Evolutionary conservation across 306 rosid species (phyloP), one percentile per base, ranked within the genome.

Genomic region (Delonix regia): DNA sequence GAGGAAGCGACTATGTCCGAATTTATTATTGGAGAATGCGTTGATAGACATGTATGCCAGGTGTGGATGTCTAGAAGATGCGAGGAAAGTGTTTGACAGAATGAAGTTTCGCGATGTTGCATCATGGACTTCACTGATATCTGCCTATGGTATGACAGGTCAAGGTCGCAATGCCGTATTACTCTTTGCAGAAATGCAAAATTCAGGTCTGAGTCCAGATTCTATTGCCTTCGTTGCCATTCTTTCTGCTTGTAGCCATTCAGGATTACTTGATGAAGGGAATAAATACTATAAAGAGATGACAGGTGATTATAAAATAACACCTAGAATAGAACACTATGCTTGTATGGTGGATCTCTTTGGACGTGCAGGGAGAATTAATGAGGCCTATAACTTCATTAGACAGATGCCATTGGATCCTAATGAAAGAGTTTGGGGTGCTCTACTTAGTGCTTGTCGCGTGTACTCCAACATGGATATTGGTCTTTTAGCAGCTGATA

Each of bases 61-160:
- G n/a, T n/a, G n/a, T n/a, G n/a, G n/a, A n/a, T n/a, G n/a, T n/a
- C n/a, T 88, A 71, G 80, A 80, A 74, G 82, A 84, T 60, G 90
- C 90, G 4, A 63, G 42, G 42, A 38, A 38, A 38, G 42, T 38
- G 42, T 38, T 38, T 38, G 42, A 38, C 42, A 7, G 6, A 38
- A 38, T 38, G 42, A 38, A 38, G 42, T 38, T 38, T 38, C 42
- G 9, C 9, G 42, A 38, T 38, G 42, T 38, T 38, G 42, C 42
- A 7, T 38, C 42, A 1, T 38, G 42, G 42, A 38, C 42, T 38
- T 38, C 42, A 38, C 1, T n/a, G n/a, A n/a, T n/a, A n/a, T n/a
- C n/a, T n/a, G n/a, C n/a, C n/a, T n/a, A n/a, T n/a, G n/a, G n/a
- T 69, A 91, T 89, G 97, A 92, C 88, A 62, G 92, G 97, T 65